Evolutionary conservation across 352 stramenopile genomes (phyloP).

Genomic region (Globisporangium lucens): DNA sequence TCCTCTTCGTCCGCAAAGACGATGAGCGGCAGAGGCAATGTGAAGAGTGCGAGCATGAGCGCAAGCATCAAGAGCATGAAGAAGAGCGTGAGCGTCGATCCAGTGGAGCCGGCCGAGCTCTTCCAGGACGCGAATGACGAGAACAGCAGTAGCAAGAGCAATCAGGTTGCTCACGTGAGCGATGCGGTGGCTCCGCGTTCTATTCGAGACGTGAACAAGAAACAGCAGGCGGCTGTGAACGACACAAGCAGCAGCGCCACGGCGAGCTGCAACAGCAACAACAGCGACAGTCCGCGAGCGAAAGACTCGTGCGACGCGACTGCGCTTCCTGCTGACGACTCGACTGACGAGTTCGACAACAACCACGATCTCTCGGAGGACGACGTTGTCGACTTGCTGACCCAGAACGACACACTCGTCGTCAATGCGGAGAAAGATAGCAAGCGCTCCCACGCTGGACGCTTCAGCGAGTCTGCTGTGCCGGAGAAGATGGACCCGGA

Average conservation of each 20-base stretch:
- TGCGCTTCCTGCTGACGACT: neutral
- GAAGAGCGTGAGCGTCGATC: neutral
- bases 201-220: neutral
- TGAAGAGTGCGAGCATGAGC: neutral
- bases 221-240: neutral
- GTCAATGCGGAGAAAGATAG: neutral
- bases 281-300: neutral
- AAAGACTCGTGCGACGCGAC: neutral
- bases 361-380: neutral
- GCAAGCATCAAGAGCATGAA: neutral
- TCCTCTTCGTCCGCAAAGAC: neutral
- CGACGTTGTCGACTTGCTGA: neutral
- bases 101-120: neutral
- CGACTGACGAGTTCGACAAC: neutral
- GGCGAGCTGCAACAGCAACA: slow-evolving; percentile 11
- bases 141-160: slow-evolving; percentile 5
- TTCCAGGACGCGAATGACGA: slow-evolving; percentile 10
- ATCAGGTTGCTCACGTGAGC: neutral
- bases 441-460: slow-evolving; percentile 2
- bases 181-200: neutral
- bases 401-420: neutral
- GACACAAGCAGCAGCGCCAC: slow-evolving; percentile 9
- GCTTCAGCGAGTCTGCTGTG: slow-evolving; percentile 22
- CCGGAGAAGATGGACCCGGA: slow-evolving; percentile 32
- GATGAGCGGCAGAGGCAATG: neutral